phyloP scores from a whole-genome alignment of 139 green algal genomes.

The Micromonas pusilla region DNA sequence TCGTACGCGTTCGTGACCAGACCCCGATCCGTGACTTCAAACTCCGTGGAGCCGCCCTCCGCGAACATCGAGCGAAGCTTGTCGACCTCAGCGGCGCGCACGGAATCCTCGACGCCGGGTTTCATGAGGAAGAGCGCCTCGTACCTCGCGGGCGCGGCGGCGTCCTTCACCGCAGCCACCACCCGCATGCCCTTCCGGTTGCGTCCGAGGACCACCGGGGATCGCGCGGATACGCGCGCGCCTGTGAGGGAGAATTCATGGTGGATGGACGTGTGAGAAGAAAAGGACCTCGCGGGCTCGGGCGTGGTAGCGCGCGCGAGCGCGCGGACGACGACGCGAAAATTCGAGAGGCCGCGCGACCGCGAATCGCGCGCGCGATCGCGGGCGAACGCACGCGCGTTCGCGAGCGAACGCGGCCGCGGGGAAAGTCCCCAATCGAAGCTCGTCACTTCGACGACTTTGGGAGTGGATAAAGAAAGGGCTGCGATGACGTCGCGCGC shows the following conservation, averaged over 20 bases:
- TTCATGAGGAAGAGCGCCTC: slow-evolving; percentile 1
- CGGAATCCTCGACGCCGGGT: slow-evolving; percentile 7
- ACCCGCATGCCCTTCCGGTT: neutral
- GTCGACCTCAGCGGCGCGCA: neutral
- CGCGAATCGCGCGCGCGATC: neutral
- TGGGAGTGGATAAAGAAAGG: neutral
- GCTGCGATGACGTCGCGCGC: too few relatives aligned
- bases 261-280: too few relatives aligned
- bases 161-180: slow-evolving; percentile 8
- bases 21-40: neutral
- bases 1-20: slow-evolving; percentile 8
- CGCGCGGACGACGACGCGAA: too few relatives aligned
- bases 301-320: too few relatives aligned
- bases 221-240: neutral
- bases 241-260: neutral
- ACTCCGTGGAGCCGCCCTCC: neutral
- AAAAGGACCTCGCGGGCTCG: too few relatives aligned
- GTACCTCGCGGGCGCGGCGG: neutral
- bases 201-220: neutral
- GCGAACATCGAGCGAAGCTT: neutral
- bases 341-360: neutral
- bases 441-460: neutral
- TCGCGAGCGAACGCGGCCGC: neutral
- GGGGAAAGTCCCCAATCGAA: neutral
- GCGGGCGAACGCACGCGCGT: neutral